Percentiles rank a stretch among this genome's conserved stretches.
Conservation (phyloP, 1,284 basidiomycete species). For the Boletus smithii region DNA sequence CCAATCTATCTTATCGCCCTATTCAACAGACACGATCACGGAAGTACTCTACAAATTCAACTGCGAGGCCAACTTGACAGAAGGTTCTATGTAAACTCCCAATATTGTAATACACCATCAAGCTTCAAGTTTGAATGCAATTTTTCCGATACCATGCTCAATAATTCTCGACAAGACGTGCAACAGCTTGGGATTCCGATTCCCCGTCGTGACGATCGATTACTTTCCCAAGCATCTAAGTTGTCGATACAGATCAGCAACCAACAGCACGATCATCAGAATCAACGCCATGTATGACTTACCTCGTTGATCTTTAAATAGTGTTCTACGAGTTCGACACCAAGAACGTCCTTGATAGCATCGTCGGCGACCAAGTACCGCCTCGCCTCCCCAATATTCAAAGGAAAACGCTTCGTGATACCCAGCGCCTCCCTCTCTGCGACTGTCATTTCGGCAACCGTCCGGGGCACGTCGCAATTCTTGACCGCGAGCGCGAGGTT, state of each 20-base stretch:
- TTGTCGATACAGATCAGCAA: not conserved
- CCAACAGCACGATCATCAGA: not conserved
- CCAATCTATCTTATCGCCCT: no score
- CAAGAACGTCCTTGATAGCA: slow-evolving; percentile 20
- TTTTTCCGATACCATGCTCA: no score
- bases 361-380: slow-evolving; percentile 15
- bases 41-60: no score
- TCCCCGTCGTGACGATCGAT: slow-evolving; percentile 14
- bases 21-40: no score
- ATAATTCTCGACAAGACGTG: not conserved
- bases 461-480: slow-evolving; percentile 1
- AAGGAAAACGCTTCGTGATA: slow-evolving; percentile 23
- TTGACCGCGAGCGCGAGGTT: slow-evolving; percentile 17
- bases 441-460: slow-evolving; percentile 17
- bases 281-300: not conserved
- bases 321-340: slow-evolving; percentile 15
- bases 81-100: no score
- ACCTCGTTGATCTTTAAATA: slow-evolving; percentile 29
- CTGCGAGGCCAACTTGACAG: no score
- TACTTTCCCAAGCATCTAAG: slow-evolving; percentile 18
- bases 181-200: not conserved
- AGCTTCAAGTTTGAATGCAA: no score
- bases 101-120: no score
- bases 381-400: slow-evolving; percentile 24
- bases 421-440: slow-evolving; percentile 20